Evolutionary conservation across 345 rosid species (phyloP).

Genomic region (Salix suchowensis): DNA sequence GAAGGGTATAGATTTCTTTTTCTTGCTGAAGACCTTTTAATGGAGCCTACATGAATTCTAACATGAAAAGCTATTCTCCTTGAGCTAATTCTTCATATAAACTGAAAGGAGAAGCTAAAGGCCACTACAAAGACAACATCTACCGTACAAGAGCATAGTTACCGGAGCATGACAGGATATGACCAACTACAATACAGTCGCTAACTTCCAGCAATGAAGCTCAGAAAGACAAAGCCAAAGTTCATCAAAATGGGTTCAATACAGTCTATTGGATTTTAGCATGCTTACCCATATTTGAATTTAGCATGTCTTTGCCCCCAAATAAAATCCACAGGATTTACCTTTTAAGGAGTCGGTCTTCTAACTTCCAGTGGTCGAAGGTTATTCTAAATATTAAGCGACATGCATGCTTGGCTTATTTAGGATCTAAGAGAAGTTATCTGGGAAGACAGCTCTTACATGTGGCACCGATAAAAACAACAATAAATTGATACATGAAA

Average conservation of each 20-base stretch:
- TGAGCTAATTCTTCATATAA: too few relatives aligned
- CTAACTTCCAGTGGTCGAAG: neutral
- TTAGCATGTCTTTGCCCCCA: neutral
- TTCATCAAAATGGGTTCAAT: neutral
- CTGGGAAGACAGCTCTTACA: neutral
- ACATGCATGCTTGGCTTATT: neutral
- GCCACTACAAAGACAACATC: neutral
- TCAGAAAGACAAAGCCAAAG: neutral
- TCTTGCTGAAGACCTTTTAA: neutral
- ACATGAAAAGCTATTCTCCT: neutral
- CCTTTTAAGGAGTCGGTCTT: neutral
- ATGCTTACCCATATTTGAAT: neutral
- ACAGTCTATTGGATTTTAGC: neutral
- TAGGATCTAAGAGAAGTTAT: neutral
- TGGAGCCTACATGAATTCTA: too few relatives aligned
- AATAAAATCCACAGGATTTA: neutral
- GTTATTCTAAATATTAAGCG: neutral
- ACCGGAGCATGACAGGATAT: neutral
- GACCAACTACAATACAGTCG: too few relatives aligned
- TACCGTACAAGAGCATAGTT: too few relatives aligned
- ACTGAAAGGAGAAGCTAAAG: too few relatives aligned
- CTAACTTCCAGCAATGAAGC: neutral
- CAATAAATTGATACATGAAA: neutral
- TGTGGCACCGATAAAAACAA: neutral
- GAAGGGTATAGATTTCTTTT: neutral